A percentile compares a stretch with the other conserved stretches of the same genome.
These are phyloP conservation scores for Penicillium maclennaniae DNA, from an alignment of 495 filamentous ascomycete species.

Conservation along the genomic window DNA sequence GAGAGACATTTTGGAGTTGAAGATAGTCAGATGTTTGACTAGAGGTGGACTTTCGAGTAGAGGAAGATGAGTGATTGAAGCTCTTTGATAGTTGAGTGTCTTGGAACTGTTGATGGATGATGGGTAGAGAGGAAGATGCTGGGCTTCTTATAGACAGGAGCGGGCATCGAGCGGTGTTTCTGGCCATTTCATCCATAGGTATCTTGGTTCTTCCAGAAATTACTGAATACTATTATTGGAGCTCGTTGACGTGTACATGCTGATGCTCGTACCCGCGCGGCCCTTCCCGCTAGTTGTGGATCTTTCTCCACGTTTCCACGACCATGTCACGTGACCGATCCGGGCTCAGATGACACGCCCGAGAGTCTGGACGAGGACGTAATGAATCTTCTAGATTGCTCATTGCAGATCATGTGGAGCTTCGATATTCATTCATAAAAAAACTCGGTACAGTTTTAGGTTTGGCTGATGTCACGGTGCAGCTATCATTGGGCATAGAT, in stretches of 20 bases:
- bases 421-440: too few species aligned
- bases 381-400: too few species aligned
- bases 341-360: too few species aligned
- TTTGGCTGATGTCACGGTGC: too few species aligned
- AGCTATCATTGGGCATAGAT: too few species aligned
- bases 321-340: slow-evolving; percentile 23
- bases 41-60: neutral
- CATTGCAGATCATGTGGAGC: too few species aligned
- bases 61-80: slow-evolving; percentile 1
- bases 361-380: too few species aligned
- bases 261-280: too few species aligned
- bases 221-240: neutral
- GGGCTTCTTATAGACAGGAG: slow-evolving; percentile 14
- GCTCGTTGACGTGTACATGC: too few species aligned
- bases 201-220: neutral
- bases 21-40: neutral
- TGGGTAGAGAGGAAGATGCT: neutral
- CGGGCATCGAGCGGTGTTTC: neutral
- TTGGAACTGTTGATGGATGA: neutral
- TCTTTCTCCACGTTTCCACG: slow-evolving; percentile 28
- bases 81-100: slow-evolving; percentile 1
- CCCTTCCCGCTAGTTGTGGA: slow-evolving; percentile 11
- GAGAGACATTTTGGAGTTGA: slow-evolving; percentile 34
- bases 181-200: neutral
- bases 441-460: too few species aligned